phyloP scores from a whole-genome alignment of 805 yeast species.

The Danielia oregonensis region DNA sequence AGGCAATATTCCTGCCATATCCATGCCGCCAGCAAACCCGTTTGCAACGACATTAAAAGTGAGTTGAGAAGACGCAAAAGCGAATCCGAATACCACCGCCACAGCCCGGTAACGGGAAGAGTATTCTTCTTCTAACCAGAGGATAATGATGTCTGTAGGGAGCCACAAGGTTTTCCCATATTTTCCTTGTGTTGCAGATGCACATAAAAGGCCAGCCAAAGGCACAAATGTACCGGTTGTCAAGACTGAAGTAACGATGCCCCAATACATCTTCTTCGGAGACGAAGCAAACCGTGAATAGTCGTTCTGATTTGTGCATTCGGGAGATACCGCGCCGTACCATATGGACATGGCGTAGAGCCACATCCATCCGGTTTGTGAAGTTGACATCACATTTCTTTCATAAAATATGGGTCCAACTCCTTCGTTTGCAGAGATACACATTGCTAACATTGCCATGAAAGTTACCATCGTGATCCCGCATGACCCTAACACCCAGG shows the following conservation, averaged over 20 bases:
- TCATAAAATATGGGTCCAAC: constrained; percentile 30
- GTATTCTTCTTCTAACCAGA: not conserved
- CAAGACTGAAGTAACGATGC: not conserved
- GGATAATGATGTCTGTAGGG: constrained; percentile 1
- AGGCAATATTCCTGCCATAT: constrained; percentile 46
- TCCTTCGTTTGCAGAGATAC: constrained; percentile 27
- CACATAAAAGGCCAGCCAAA: constrained; percentile 3
- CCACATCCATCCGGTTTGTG: constrained; percentile 40
- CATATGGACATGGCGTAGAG: constrained; percentile 36
- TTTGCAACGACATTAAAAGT: constrained; percentile 14
- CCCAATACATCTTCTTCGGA: not conserved
- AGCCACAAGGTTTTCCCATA: constrained; percentile 2
- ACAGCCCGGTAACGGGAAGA: not conserved
- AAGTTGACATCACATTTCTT: constrained; percentile 16
- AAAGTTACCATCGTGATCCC: constrained; percentile 5
- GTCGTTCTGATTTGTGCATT: constrained; percentile 9
- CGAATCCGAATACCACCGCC: not conserved
- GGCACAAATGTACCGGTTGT: constrained; percentile 12
- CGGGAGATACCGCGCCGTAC: constrained; percentile 22
- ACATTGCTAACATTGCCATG: constrained; percentile 5
- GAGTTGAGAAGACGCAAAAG: constrained; percentile 1
- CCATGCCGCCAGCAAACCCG: constrained; percentile 49
- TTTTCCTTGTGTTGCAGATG: not conserved
- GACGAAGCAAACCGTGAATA: constrained; percentile 4
- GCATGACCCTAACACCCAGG: constrained; percentile 5